Percentiles rank a stretch among this genome's conserved stretches.
These are phyloP conservation scores for Cavenderia fasciculata DNA, from an alignment of 78 protist genomes.

Conservation along the genomic window DNA sequence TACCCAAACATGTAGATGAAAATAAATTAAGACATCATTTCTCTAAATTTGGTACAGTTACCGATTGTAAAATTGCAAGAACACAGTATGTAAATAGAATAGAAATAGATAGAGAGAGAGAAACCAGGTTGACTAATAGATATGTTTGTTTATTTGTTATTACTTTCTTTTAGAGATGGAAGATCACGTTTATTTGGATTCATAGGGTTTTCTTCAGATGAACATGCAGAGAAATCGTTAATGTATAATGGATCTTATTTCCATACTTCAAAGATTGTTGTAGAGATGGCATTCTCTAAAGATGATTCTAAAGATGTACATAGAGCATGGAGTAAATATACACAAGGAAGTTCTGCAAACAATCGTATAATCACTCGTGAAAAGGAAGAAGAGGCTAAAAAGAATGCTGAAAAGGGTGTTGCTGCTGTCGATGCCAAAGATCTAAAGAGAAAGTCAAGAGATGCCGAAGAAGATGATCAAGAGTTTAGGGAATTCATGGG, in stretches of 20 bases:
- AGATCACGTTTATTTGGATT: slow-evolving; percentile 93
- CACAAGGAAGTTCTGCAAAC: slow-evolving; percentile 82
- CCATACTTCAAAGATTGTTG: slow-evolving; percentile 88
- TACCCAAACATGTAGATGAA: slow-evolving; percentile 76
- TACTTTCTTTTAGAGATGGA: slow-evolving; percentile 80
- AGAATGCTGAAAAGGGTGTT: not conserved
- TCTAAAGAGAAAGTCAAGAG: not conserved
- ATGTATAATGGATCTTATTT: slow-evolving; percentile 86
- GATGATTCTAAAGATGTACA: not conserved
- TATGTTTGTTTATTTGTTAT: not conserved
- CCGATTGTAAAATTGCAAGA: slow-evolving; percentile 70
- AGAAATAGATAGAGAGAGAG: not conserved
- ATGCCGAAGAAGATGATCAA: slow-evolving; percentile 24
- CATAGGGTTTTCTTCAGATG: slow-evolving; percentile 88
- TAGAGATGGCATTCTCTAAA: slow-evolving; percentile 83
- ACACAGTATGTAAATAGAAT: slow-evolving; percentile 11
- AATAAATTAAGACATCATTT: slow-evolving; percentile 64
- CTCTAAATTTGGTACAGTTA: slow-evolving; percentile 42
- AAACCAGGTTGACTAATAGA: not conserved
- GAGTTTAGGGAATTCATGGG: slow-evolving; percentile 32
- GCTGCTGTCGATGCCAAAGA: no score
- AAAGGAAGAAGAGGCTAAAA: slow-evolving; percentile 9
- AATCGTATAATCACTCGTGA: not conserved
- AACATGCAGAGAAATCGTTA: slow-evolving; percentile 87
- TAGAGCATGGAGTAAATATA: slow-evolving; percentile 89